phyloP scores from a whole-genome alignment of 2,329 filamentous ascomycete genomes.

The Paracoccidioides lutzii region DNA sequence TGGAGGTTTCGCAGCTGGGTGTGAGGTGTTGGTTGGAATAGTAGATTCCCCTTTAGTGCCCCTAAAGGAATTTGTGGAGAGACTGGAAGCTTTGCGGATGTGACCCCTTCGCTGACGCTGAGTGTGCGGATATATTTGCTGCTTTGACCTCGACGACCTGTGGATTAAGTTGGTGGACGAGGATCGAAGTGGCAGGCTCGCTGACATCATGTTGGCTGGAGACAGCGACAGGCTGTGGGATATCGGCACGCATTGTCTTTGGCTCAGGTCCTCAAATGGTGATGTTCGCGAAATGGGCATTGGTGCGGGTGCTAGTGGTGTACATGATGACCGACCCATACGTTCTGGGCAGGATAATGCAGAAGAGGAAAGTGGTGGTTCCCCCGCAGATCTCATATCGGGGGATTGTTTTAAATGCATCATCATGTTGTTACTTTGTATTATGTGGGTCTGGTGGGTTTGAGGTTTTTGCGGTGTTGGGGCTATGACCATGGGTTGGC shows the following conservation, averaged over 20 bases:
- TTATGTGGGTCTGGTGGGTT: constrained; percentile 20
- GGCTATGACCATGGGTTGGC: constrained; percentile 24
- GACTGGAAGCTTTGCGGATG: constrained; percentile 28
- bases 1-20: constrained; percentile 5
- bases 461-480: constrained; percentile 23
- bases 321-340: constrained; percentile 2
- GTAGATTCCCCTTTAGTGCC: constrained; percentile 1
- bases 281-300: constrained; percentile 1
- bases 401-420: constrained; percentile 27
- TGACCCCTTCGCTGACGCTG: constrained; percentile 24
- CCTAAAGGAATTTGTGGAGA: constrained; percentile 15
- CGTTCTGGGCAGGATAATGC: constrained; percentile 7
- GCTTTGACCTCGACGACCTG: constrained; percentile 16
- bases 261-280: neutral
- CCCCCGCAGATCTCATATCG: constrained; percentile 19
- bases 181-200: constrained; percentile 1
- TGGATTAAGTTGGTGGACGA: constrained; percentile 8
- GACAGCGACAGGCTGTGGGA: constrained; percentile 6
- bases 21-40: neutral
- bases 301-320: constrained; percentile 1
- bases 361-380: constrained; percentile 17
- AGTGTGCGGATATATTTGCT: constrained; percentile 7
- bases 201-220: neutral
- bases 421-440: constrained; percentile 28
- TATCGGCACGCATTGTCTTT: constrained; percentile 2